Evolutionary conservation across 768 basidiomycete genomes (phyloP).

Genomic region (Naematelia aurantialba): DNA sequence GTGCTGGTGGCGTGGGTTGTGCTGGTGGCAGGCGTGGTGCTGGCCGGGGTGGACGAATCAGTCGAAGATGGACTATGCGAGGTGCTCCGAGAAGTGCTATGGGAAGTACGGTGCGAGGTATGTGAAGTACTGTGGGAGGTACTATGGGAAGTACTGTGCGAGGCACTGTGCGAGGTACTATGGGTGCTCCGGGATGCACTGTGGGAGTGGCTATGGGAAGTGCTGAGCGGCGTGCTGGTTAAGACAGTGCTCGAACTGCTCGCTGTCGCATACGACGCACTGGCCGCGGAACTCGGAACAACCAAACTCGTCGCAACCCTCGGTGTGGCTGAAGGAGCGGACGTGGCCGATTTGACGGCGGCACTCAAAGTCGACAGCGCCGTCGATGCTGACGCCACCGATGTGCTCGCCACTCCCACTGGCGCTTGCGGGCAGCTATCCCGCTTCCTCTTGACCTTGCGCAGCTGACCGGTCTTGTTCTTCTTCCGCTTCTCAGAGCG

Average conservation of each 20-base stretch:
- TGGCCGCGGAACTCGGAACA: not conserved
- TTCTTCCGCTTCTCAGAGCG: not conserved
- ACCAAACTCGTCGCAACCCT: not conserved
- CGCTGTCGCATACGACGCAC: not conserved
- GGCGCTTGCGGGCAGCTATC: not conserved
- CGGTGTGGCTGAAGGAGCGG: not conserved
- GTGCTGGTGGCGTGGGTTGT: conserved; percentile 4
- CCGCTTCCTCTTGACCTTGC: not conserved
- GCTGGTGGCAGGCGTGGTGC: conserved; percentile 1
- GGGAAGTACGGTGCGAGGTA: conserved; percentile 5
- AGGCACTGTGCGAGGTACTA: not conserved
- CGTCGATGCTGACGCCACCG: not conserved
- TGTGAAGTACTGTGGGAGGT: not conserved
- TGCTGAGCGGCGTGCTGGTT: not conserved
- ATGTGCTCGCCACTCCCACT: not conserved
- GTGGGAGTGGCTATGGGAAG: conserved; percentile 7
- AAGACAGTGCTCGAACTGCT: conserved; percentile 1
- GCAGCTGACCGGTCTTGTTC: not conserved
- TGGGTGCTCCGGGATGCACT: conserved; percentile 5
- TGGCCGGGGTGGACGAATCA: conserved; percentile 9
- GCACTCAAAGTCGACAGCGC: too few species aligned
- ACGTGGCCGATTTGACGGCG: conserved; percentile 4
- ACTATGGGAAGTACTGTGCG: not conserved
- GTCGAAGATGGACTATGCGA: conserved; percentile 7
- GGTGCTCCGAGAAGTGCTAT: conserved; percentile 6